Evolutionary conservation across 1,139 yeast genomes (phyloP).

Genomic region (Blastobotrys capitulatus): DNA sequence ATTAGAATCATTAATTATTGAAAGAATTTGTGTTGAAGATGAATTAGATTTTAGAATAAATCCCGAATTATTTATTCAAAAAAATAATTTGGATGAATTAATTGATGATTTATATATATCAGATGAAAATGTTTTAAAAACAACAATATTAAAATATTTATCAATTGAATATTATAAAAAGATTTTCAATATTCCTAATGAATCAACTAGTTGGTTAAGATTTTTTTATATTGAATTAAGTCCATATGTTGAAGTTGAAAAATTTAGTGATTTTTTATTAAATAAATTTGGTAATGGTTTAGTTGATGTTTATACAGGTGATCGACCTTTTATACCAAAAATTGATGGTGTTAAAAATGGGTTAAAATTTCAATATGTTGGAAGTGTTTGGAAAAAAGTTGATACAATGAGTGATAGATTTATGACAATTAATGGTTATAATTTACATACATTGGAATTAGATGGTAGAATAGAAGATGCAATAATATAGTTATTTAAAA

Average conservation of each 20-base stretch:
- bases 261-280: slow-evolving; percentile 1
- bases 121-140: too few relatives aligned
- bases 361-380: background rate
- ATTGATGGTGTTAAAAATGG: background rate
- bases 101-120: too few relatives aligned
- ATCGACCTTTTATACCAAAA: background rate
- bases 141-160: background rate
- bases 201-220: background rate
- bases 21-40: slow-evolving; percentile 1
- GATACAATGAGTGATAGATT: slow-evolving; percentile 2
- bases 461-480: background rate
- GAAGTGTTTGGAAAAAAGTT: slow-evolving; percentile 1
- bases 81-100: background rate
- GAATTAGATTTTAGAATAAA: background rate
- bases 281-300: background rate
- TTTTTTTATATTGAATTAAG: slow-evolving; percentile 6
- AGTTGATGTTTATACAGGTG: slow-evolving; percentile 1
- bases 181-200: background rate
- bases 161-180: background rate
- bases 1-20: slow-evolving; percentile 6
- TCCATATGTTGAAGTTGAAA: slow-evolving; percentile 5
- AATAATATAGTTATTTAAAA: background rate
- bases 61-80: too few relatives aligned
- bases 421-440: background rate
- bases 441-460: background rate